Evolutionary conservation across 768 basidiomycete genomes (phyloP).

Genomic region (Rhodotorula kratochvilovae): DNA sequence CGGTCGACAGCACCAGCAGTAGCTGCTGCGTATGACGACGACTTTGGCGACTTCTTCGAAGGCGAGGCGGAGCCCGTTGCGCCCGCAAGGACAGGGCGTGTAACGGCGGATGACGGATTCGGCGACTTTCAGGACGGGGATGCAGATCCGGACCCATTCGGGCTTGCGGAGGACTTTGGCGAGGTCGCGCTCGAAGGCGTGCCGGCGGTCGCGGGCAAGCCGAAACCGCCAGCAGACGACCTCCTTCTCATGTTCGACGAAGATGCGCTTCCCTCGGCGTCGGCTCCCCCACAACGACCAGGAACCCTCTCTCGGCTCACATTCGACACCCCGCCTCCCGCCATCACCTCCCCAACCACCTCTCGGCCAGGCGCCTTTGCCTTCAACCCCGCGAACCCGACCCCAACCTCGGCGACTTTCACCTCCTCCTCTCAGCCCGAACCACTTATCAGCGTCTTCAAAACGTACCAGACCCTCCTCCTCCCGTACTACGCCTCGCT

Average conservation of each 20-base stretch:
- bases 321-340: slow-evolving; percentile 9
- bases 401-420: background rate
- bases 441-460: slow-evolving; percentile 32
- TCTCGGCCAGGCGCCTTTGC: background rate
- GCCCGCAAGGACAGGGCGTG: background rate
- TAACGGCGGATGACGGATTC: slow-evolving; percentile 46
- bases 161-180: slow-evolving; percentile 14
- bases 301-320: slow-evolving; percentile 3
- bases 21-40: slow-evolving; percentile 56
- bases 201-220: background rate
- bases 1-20: background rate
- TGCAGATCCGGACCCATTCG: slow-evolving; percentile 31
- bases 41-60: slow-evolving; percentile 79
- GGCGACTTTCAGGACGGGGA: slow-evolving; percentile 45
- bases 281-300: background rate
- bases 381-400: slow-evolving; percentile 7
- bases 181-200: slow-evolving; percentile 1
- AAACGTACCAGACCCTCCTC: slow-evolving; percentile 48
- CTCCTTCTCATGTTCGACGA: slow-evolving; percentile 36
- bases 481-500: slow-evolving; percentile 47
- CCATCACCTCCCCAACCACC: background rate
- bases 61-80: slow-evolving; percentile 43
- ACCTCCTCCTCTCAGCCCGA: background rate
- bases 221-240: slow-evolving; percentile 12
- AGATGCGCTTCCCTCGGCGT: slow-evolving; percentile 2